These are phyloP conservation scores for Mycena belliarum DNA, from an alignment of 768 basidiomycete genomes.

Conservation along the genomic window DNA sequence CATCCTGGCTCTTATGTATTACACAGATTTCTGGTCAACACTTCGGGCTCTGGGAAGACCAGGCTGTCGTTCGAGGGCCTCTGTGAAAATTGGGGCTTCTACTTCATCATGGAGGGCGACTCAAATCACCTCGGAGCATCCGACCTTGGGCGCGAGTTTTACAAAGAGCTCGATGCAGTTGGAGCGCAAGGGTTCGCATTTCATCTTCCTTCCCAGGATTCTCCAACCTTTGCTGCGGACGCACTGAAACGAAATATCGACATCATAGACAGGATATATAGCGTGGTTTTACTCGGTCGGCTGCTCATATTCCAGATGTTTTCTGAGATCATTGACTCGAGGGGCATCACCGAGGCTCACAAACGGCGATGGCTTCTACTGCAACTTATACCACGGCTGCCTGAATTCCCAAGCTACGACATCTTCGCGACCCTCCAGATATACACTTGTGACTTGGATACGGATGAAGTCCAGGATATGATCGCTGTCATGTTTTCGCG, in stretches of 20 bases:
- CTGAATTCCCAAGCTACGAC: neutral
- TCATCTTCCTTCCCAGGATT: neutral
- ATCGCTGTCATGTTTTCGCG: neutral
- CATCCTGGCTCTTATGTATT: neutral
- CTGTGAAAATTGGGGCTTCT: constrained; percentile 5
- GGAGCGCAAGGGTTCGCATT: neutral
- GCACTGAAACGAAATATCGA: neutral
- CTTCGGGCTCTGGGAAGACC: neutral
- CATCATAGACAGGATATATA: neutral
- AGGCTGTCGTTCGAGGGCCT: neutral
- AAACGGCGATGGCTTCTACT: constrained; percentile 2
- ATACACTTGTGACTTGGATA: neutral
- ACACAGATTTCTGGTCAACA: neutral
- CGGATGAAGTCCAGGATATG: neutral
- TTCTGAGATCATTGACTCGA: neutral
- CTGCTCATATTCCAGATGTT: constrained; percentile 2
- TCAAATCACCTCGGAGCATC: neutral
- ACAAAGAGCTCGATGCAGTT: neutral
- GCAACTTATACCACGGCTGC: neutral
- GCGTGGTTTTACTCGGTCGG: neutral
- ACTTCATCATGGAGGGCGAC: neutral
- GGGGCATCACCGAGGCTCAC: neutral
- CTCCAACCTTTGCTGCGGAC: neutral
- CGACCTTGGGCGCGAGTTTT: neutral
- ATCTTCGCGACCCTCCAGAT: neutral